Evolutionary conservation across 2,329 filamentous ascomycete genomes (phyloP).

Genomic region (Epichloe gansuensis): DNA sequence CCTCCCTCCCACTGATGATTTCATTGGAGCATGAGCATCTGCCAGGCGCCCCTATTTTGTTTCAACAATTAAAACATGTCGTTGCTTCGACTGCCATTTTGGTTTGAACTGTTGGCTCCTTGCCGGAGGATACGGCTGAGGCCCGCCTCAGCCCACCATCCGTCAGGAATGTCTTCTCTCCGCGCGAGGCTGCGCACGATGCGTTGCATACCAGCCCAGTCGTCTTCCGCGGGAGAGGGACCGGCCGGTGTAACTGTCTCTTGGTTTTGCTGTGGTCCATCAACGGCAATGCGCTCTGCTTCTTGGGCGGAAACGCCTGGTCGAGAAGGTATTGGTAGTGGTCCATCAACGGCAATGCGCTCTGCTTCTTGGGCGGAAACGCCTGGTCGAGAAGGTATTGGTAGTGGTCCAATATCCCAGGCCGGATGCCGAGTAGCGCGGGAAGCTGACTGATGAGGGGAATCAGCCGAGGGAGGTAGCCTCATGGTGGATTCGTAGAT

Average conservation of each 20-base stretch:
- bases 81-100: not conserved
- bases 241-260: not conserved
- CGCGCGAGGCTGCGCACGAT: slow-evolving; percentile 59
- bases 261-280: not conserved
- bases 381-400: not conserved
- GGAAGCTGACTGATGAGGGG: not conserved
- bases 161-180: slow-evolving; percentile 65
- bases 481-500: slow-evolving; percentile 5
- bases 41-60: too few species aligned
- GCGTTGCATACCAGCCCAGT: slow-evolving; percentile 50
- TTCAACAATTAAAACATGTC: not conserved
- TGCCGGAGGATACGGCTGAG: slow-evolving; percentile 43
- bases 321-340: not conserved
- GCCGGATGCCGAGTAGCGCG: not conserved
- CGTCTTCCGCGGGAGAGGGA: slow-evolving; percentile 22
- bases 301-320: not conserved
- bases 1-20: not conserved
- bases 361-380: not conserved
- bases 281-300: not conserved
- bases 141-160: slow-evolving; percentile 66
- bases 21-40: too few species aligned
- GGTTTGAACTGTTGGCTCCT: slow-evolving; percentile 10
- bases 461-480: not conserved
- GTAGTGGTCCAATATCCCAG: not conserved
- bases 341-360: not conserved